phyloP scores from a whole-genome alignment of 345 rosid genomes.

The Microcos paniculata region DNA sequence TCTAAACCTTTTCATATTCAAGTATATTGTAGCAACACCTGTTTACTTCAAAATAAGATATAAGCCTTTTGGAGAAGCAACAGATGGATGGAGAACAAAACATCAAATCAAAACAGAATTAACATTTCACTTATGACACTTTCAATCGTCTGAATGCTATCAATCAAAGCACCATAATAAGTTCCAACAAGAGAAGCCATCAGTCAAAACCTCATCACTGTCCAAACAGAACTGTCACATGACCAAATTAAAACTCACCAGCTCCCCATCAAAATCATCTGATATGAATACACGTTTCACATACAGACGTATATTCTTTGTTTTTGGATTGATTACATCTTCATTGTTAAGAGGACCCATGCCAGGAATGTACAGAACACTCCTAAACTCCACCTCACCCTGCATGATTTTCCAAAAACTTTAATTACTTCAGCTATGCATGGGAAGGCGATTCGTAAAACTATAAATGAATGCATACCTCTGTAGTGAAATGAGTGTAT shows the following conservation, averaged over 20 bases:
- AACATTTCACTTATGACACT: background rate
- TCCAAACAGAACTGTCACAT: conserved; percentile 2
- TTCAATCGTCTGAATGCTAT: background rate
- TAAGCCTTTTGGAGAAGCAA: background rate
- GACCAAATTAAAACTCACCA: conserved; percentile 48
- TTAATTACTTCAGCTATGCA: conserved; percentile 9
- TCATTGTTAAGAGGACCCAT: conserved; percentile 98
- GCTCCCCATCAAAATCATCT: conserved; percentile 99
- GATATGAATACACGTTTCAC: conserved; percentile 99
- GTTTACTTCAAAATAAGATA: background rate
- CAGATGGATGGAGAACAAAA: background rate
- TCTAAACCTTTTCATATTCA: background rate
- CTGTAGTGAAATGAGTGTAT: conserved; percentile 85
- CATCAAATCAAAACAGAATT: background rate
- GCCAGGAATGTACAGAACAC: conserved; percentile 90
- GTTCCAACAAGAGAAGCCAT: background rate
- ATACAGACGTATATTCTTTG: conserved; percentile 83
- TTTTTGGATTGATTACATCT: conserved; percentile 80
- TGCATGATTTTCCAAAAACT: conserved; percentile 26
- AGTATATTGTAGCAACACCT: background rate
- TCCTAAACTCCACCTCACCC: conserved; percentile 99
- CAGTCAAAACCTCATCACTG: too few relatives aligned
- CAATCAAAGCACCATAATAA: background rate
- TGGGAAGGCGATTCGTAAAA: background rate
- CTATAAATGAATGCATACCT: conserved; percentile 37